phyloP scores from a whole-genome alignment of 768 basidiomycete genomes.

The Lactarius evosmus region DNA sequence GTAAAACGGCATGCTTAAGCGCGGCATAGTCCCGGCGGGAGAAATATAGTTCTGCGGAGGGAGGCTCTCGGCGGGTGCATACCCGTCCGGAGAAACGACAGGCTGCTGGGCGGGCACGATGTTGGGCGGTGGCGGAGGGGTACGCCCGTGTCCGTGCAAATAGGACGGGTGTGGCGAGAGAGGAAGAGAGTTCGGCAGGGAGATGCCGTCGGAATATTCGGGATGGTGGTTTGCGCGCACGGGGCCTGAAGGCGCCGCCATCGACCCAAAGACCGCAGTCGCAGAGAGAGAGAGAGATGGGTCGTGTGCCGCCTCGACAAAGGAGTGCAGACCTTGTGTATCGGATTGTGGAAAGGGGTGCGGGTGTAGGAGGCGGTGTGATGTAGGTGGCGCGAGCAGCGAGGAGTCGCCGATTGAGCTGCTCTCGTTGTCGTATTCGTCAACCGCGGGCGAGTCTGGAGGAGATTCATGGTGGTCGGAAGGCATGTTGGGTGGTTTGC shows the following conservation, averaged over 20 bases:
- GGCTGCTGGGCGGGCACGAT: not conserved
- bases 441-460: not conserved
- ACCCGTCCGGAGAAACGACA: slow-evolving; percentile 5
- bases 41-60: slow-evolving; percentile 19
- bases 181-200: slow-evolving; percentile 1
- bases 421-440: not conserved
- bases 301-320: slow-evolving; percentile 4
- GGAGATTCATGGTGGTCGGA: slow-evolving; percentile 18
- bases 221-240: not conserved
- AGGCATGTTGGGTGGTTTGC: slow-evolving; percentile 17
- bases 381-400: slow-evolving; percentile 15
- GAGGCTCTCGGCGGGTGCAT: slow-evolving; percentile 14
- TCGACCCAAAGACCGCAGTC: not conserved
- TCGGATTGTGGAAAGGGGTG: slow-evolving; percentile 3
- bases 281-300: not conserved
- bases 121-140: not conserved
- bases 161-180: slow-evolving; percentile 16
- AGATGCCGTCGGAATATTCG: not conserved
- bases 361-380: slow-evolving; percentile 6
- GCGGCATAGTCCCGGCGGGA: not conserved
- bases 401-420: slow-evolving; percentile 17
- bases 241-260: not conserved
- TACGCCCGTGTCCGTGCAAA: not conserved
- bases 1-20: slow-evolving; percentile 7
- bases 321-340: not conserved